A percentile compares a stretch with the other conserved stretches of the same genome.
These are phyloP conservation scores for Phyllosticta ampelicida DNA, from an alignment of 2,329 filamentous ascomycete genomes.

Conservation along the genomic window DNA sequence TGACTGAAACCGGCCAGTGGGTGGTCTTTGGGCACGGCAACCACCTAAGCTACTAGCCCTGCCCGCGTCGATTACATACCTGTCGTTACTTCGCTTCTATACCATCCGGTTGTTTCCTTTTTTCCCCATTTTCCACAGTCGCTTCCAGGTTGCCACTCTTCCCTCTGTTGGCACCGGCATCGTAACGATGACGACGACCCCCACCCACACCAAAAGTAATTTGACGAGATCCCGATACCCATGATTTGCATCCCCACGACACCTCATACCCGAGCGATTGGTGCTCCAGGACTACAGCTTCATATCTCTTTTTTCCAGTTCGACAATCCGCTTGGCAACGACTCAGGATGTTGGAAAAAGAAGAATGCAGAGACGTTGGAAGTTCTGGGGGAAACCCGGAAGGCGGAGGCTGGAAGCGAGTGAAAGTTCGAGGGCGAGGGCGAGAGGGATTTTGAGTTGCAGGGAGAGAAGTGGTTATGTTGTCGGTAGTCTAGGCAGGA, in stretches of 20 bases:
- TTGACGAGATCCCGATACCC: slow-evolving; percentile 36
- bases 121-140: slow-evolving; percentile 2
- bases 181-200: slow-evolving; percentile 14
- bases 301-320: slow-evolving; percentile 9
- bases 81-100: slow-evolving; percentile 12
- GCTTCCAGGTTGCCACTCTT: slow-evolving; percentile 11
- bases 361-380: slow-evolving; percentile 1
- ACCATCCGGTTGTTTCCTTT: slow-evolving; percentile 7
- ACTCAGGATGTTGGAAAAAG: background rate
- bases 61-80: slow-evolving; percentile 4
- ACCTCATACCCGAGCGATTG: slow-evolving; percentile 12
- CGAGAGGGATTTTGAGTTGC: slow-evolving; percentile 10
- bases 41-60: background rate
- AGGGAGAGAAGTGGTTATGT: slow-evolving; percentile 12
- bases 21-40: slow-evolving; percentile 8
- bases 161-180: slow-evolving; percentile 12
- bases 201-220: slow-evolving; percentile 7
- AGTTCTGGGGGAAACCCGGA: slow-evolving; percentile 7
- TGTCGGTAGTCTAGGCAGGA: slow-evolving; percentile 12
- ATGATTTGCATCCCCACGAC: slow-evolving; percentile 27
- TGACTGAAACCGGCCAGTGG: slow-evolving; percentile 7
- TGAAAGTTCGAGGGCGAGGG: slow-evolving; percentile 10
- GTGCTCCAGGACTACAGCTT: slow-evolving; percentile 9
- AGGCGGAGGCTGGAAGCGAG: slow-evolving; percentile 12
- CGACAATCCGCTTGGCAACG: slow-evolving; percentile 7